Evolutionary conservation across 768 basidiomycete species (phyloP), one percentile per base, ranked within the genome.

Genomic region (Phanerodontia chrysosporium): DNA sequence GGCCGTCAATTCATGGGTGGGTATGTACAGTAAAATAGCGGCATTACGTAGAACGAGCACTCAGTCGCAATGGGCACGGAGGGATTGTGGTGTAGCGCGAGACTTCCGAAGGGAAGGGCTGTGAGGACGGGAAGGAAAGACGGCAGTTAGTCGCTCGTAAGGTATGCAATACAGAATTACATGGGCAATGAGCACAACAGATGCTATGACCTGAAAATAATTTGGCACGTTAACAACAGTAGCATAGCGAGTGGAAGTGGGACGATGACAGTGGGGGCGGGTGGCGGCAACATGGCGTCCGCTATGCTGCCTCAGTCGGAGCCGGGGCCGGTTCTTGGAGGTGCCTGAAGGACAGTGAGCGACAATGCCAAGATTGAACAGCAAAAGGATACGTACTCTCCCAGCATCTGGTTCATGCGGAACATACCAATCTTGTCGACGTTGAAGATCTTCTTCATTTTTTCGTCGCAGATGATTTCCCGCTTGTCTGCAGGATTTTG

Each of bases 381-480:
- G 8, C 8, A 24, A 10, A 39, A 49, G 29, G 10, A 6, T 22
- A 75, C 83, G 59, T 57, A 93, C 89, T 86, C 78, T 69, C 89
- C 89, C 58, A 96, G 75, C 27, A 88, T 80, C 73, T 95, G 93
- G 80, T 95, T 96, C 94, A 96, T 96, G 64, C 79, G 85, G 76
- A 96, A 95, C 92, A 95, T 95, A 73, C 92, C 85, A 58, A 97
- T 83, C 70, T 85, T 89, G 63, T 92, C 89, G 13, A 83, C 80
- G 58, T 81, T 82, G 71, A 98, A 96, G 22, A 96, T 82, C 6
- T 86, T 83, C 66, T 80, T 81, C 64, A 97, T 69, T 18, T 72
- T 76, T 18, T 79, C 76, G 71, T 98, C 94, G 67, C 94, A 95
- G 1, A 93, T 63, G 61, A 98, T 97, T 70, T 91, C 92, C 57